Base-by-base conservation (phyloP, 495 filamentous ascomycete species). In the Aspergillus carlsbadensis region DNA sequence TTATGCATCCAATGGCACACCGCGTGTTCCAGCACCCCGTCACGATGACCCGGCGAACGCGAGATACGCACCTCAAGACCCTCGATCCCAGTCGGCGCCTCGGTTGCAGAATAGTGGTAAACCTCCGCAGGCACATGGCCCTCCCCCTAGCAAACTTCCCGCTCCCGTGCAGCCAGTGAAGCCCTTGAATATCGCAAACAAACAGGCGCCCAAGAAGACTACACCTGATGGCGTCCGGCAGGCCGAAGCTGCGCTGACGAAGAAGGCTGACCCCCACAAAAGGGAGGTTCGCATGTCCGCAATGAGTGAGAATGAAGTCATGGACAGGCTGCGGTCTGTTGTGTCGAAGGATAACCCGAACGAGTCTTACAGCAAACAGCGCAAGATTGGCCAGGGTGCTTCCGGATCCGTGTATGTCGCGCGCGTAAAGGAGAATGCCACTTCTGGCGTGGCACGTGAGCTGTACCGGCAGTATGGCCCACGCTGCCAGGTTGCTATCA, bases 401-500 rank as follows among this genome's bases (percentile, higher is more conserved):
- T 97, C 94, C 24, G 94, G 94, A 47, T 96, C 93, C 24, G 94
- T 98, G 34, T 98, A 98, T 69, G 95, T 98, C 58, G 94, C 94
- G 39, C 92, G 93, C 60, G 87, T 97, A 48, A 90, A 91, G 64
- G 86, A 92, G 56, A 78, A 78, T 59, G 84, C 91, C 26, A 77
- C 81, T 37, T 89, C 87, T 14, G 64, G 76, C 15, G 80, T 86
- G 58, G 87, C 89, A 20, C 76, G 79, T 46, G 80, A 87, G 52
- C 76, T 92, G 40, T 81, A 90, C 52, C 78, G 84, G 14, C 79
- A 81, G 56, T 84, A 90, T 62, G 89, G 89, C 24, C 77, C 80
- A 35, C 84, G 87, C 49, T 85, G 84, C 37, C 88, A 96, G 63
- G 94, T 98, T 37, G 94, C 95, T 17, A 98, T 98, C 69, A 98